Percentiles rank a stretch among this genome's conserved stretches.
Evolutionary conservation across 1,284 basidiomycete genomes (phyloP).

Genomic region (Tylopilus sp.): DNA sequence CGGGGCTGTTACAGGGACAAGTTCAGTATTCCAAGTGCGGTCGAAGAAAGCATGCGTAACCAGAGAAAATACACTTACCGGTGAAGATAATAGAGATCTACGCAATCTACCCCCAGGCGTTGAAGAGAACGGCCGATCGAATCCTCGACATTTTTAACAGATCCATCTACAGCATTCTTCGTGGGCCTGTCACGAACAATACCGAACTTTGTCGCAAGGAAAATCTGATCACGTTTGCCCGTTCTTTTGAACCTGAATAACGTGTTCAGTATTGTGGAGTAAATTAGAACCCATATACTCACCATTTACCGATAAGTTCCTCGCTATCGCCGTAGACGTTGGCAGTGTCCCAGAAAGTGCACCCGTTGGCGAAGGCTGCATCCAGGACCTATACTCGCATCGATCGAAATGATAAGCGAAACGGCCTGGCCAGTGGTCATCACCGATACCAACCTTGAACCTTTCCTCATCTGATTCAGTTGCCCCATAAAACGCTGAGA

Average conservation of each 20-base stretch:
- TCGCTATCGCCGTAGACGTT: conserved; percentile 51
- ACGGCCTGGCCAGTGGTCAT: not conserved
- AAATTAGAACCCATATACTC: not conserved
- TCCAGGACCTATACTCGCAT: conserved; percentile 40
- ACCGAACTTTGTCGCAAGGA: conserved; percentile 61
- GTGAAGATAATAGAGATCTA: conserved; percentile 50
- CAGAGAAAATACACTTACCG: conserved; percentile 11
- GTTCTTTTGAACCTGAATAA: conserved; percentile 47
- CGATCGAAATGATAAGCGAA: not conserved
- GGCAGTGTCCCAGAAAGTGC: conserved; percentile 53
- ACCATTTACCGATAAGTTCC: conserved; percentile 55
- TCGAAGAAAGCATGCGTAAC: not conserved
- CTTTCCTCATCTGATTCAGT: conserved; percentile 53
- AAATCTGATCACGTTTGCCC: conserved; percentile 54
- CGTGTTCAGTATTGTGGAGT: too few species aligned
- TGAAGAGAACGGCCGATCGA: conserved; percentile 42
- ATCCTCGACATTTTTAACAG: conserved; percentile 35
- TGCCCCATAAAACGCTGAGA: conserved; percentile 50
- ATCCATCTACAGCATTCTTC: conserved; percentile 30
- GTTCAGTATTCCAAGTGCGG: not conserved
- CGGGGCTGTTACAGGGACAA: conserved; percentile 19
- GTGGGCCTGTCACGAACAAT: conserved; percentile 17
- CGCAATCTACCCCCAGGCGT: conserved; percentile 41
- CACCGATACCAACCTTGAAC: conserved; percentile 47
- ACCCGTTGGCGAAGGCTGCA: conserved; percentile 43